These are phyloP conservation scores for Kregervanrija delftensis DNA, from an alignment of 805 yeast species.

Conservation along the genomic window DNA sequence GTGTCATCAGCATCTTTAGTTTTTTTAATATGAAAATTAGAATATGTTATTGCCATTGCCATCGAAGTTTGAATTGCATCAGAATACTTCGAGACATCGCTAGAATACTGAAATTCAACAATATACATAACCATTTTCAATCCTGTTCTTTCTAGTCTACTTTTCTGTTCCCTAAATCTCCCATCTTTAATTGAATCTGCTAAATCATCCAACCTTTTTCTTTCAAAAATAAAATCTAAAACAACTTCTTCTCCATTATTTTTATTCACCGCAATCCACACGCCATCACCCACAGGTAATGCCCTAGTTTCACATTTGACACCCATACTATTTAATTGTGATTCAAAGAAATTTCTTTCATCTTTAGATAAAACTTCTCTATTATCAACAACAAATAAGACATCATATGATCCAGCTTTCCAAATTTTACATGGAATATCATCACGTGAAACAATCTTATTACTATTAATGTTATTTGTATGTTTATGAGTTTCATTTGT, in stretches of 20 bases:
- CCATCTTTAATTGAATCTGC: slow-evolving; percentile 81
- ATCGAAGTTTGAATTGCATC: slow-evolving; percentile 74
- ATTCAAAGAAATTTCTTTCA: slow-evolving; percentile 66
- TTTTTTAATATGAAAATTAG: slow-evolving; percentile 59
- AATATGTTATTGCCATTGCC: slow-evolving; percentile 58
- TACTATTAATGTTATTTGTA: neutral
- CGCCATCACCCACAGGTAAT: slow-evolving; percentile 76
- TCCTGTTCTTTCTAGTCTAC: slow-evolving; percentile 63
- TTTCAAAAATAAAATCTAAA: slow-evolving; percentile 77
- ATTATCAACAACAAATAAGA: slow-evolving; percentile 65
- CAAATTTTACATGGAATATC: slow-evolving; percentile 43
- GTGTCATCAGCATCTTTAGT: slow-evolving; percentile 74
- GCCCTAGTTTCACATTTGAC: slow-evolving; percentile 47
- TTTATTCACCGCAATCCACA: slow-evolving; percentile 79
- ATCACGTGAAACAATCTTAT: neutral
- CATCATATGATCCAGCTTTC: slow-evolving; percentile 52
- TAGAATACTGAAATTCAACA: slow-evolving; percentile 63
- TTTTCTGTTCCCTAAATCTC: slow-evolving; percentile 80
- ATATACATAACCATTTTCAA: slow-evolving; percentile 64
- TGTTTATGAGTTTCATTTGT: neutral
- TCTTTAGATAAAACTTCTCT: slow-evolving; percentile 67
- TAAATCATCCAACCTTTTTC: slow-evolving; percentile 86
- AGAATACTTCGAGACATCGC: slow-evolving; percentile 40
- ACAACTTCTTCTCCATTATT: slow-evolving; percentile 55
- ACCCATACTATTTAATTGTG: slow-evolving; percentile 42